Base-by-base conservation (phyloP, 306 rosid species). In the Argentina anserina region DNA sequence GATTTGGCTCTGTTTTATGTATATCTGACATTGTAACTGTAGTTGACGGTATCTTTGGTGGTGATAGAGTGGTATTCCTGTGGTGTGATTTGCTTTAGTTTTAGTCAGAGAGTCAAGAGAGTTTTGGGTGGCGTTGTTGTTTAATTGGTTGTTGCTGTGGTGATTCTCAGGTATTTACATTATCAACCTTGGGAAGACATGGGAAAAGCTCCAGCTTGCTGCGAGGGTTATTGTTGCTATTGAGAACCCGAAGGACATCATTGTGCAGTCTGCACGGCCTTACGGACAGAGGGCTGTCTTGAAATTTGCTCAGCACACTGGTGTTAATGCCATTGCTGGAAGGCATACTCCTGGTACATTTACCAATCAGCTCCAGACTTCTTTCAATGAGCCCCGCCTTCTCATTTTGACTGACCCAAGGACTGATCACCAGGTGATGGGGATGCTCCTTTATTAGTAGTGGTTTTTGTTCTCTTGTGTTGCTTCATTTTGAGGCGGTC, bases 351-450 rank as follows among this genome's bases (percentile, higher is more conserved):
- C 98, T 1, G 97, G 98, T 39, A 90, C 93, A 3, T 88, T 90
- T 65, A 94, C 98, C 13, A 94, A 94, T 53, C 98, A 94, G 87
- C 80, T 91, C 6, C 97, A 94, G 76, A 86, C 96, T 2, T 94
- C 97, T 0, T 91, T 88, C 75, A 88, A 79, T 2, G 98, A 89
- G 85, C 98, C 98, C 5, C 96, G 98, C 8, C 92, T 94, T 40
- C 91, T 94, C 3, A 88, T 94, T 10, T 87, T 94, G 15, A 94
- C 98, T 0, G 98, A 94, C 56, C 98, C 98, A 39, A 81, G 98
- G 65, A 94, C 98, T 0, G 98, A 91, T 76, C 96, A 89, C 41
- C 97, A 93, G 98, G 97, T 93, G 31, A 65, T 67, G 66, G 31
- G 26, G 26, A 26, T 31, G 41, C 31, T 56, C 20, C 62, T 11